Evolutionary conservation across 306 rosid genomes (phyloP), one percentile per base, ranked within the genome.

Genomic region (Sophora flavescens): DNA sequence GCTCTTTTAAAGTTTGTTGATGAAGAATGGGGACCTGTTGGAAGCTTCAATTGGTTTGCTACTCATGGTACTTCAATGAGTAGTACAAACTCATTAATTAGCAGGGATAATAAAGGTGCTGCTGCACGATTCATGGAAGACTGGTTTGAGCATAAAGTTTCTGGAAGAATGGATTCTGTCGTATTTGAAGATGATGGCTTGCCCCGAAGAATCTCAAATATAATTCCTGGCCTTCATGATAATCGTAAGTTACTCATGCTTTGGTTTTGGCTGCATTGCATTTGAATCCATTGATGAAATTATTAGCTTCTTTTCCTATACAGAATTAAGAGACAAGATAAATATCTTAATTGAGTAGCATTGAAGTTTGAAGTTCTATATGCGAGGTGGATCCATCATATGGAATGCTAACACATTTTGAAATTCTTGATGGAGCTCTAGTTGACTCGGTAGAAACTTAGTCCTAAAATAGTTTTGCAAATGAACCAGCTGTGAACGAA

Each of bases 41-140:
- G 98, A 62, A 87, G 91, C 88, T 94, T 94, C 73, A 94, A 82
- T 58, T 94, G 98, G 98, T 91, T 94, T 86, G 94, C 98, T 16
- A 94, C 98, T 77, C 98, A 94, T 74, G 94, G 96, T 81, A 94
- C 98, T 87, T 94, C 98, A 57, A 91, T 94, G 98, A 92, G 98
- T 63, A 94, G 97, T 35, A 85, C 89, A 68, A 94, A 94, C 78
- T 72, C 87, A 15, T 86, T 94, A 68, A 85, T 94, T 63, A 94
- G 97, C 17, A 96, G 98, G 87, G 98, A 94, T 80, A 94, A 94
- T 78, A 94, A 94, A 79, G 98, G 98, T 26, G 95, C 94, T 9
- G 98, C 97, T 72, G 91, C 94, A 63, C 84, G 98, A 18, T 94
- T 91, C 81, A 94, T 94, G 98, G 98, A 94, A 84, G 97, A 94